Evolutionary conservation across 441 rosid species (phyloP), one percentile per base, ranked within the genome.

Genomic region (Populus hybrid): DNA sequence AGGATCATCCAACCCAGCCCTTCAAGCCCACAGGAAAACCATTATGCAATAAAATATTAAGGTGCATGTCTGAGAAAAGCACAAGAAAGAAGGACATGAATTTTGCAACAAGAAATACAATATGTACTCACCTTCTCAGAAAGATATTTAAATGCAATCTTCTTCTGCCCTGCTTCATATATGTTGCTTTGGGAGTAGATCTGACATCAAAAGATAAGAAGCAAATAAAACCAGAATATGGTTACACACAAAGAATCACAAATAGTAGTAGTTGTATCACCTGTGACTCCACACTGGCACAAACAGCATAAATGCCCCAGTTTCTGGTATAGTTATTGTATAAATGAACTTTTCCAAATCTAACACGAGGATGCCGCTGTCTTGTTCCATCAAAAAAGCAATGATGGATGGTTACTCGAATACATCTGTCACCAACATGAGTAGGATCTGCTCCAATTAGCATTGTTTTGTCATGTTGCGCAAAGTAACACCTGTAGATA

Each of bases 261-360:
- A 69, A 24, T 23, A 8, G 32, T 20, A 9, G 42, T 61, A 70
- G 72, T 11, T 67, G 70, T 9, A 34, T 82, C 40, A 93, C 98
- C 98, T 93, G 95, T 79, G 98, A 83, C 84, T 94, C 99, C 9
- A 96, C 96, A 73, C 98, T 91, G 64, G 95, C 97, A 75, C 98
- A 92, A 61, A 96, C 94, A n/a, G 98, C 99, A n/a, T 94, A 96
- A 64, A 96, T 89, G 35, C 90, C 90, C 98, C 98, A 93, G 79
- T 91, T 83, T 83, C 97, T 87, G 74, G 94, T 94, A 78, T 94
- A 94, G 84, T 92, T 96, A 82, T 96, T 94, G 77, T 84, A 93
- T 66, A 96, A 81, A 89, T 94, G 98, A 30, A 94, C 89, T 86
- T 89, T 94, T 7, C 87, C 99, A 54, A 85, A 96, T 78, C 98